Evolutionary conservation across 768 basidiomycete species (phyloP).

Genomic region (Naganishia friedmannii): DNA sequence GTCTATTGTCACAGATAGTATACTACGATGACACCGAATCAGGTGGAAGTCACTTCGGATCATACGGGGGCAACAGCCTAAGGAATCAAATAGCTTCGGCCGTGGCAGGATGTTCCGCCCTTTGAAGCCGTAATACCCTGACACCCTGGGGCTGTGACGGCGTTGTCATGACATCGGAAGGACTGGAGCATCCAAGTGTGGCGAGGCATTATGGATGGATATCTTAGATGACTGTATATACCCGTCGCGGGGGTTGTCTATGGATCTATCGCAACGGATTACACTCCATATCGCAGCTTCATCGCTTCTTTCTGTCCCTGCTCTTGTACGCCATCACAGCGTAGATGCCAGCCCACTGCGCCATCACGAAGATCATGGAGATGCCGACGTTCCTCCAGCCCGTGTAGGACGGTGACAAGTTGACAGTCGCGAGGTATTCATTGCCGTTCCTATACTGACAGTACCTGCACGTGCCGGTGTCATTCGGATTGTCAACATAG

Average conservation of each 20-base stretch:
- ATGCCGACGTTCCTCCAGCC: slow-evolving; percentile 30
- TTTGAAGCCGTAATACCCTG: too few species aligned
- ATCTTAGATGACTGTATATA: too few species aligned
- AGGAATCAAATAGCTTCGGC: background rate
- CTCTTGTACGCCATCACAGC: slow-evolving; percentile 18
- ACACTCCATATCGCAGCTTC: background rate
- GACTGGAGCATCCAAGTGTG: too few species aligned
- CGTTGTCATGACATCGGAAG: too few species aligned
- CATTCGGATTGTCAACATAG: slow-evolving; percentile 70
- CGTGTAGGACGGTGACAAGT: slow-evolving; percentile 17
- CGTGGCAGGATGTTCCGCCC: too few species aligned
- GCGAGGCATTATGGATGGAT: too few species aligned
- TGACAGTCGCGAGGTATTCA: slow-evolving; percentile 23
- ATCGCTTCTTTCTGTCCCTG: slow-evolving; percentile 16
- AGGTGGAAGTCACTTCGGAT: too few species aligned
- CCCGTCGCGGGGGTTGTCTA: too few species aligned
- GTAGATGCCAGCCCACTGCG: slow-evolving; percentile 14
- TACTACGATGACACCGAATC: too few species aligned
- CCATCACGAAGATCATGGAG: slow-evolving; percentile 19
- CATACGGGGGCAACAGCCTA: background rate
- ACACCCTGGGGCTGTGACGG: too few species aligned
- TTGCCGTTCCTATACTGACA: slow-evolving; percentile 54
- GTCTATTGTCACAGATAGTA: too few species aligned
- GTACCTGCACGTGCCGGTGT: slow-evolving; percentile 65
- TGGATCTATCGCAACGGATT: too few species aligned